A percentile compares a stretch with the other conserved stretches of the same genome.
Evolutionary conservation across 1,139 yeast species (phyloP).

Genomic region (Zygoascus sp.): DNA sequence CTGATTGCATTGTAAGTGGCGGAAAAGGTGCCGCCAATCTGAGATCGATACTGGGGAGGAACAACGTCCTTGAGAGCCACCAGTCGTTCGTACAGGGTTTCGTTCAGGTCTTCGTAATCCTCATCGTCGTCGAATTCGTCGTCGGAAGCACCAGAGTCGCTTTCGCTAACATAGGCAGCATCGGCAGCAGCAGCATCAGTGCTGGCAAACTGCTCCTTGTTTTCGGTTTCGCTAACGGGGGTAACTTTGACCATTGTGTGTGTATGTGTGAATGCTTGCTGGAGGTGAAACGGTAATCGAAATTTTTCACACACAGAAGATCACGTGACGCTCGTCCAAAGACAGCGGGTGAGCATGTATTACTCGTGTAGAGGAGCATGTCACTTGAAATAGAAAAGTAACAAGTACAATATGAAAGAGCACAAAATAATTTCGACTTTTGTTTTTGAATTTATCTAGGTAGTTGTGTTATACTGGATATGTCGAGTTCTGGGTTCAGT

Average conservation of each 20-base stretch:
- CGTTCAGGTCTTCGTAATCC: constrained; percentile 75
- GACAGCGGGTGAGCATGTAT: no score
- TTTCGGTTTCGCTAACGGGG: constrained; percentile 46
- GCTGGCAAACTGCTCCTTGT: constrained; percentile 37
- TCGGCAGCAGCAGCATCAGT: constrained; percentile 40
- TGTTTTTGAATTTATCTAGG: no score
- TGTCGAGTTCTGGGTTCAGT: no score
- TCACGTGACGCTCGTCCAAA: not conserved
- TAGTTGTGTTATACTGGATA: no score
- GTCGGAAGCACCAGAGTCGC: constrained; percentile 34
- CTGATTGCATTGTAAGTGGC: constrained; percentile 33
- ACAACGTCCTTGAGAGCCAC: constrained; percentile 87
- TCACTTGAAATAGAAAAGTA: no score
- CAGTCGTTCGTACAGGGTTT: constrained; percentile 80
- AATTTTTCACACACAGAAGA: not conserved
- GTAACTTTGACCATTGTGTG: constrained; percentile 64
- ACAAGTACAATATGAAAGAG: no score
- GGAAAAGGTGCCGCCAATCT: constrained; percentile 31
- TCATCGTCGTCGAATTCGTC: constrained; percentile 63
- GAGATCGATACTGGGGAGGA: constrained; percentile 79
- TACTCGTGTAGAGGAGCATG: no score
- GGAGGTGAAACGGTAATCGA: constrained; percentile 7
- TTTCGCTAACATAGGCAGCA: constrained; percentile 32
- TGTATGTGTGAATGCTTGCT: constrained; percentile 15
- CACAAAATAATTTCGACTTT: no score